These are phyloP conservation scores for Ceratocystis ficicola DNA, from an alignment of 2,329 filamentous ascomycete species.

Conservation along the genomic window DNA sequence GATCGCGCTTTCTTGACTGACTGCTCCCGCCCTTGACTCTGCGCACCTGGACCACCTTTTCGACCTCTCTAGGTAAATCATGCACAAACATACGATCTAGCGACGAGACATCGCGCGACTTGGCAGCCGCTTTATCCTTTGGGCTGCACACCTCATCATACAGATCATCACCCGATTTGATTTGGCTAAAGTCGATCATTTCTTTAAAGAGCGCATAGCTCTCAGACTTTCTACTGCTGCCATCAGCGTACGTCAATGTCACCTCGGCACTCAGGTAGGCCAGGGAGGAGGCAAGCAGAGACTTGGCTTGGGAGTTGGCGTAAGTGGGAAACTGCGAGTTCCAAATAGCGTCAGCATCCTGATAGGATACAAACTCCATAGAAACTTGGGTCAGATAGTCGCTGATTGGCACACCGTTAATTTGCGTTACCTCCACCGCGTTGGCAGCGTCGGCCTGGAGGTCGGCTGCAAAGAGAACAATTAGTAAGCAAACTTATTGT, in stretches of 20 bases:
- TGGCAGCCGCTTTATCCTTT: conserved; percentile 11
- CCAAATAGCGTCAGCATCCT: conserved; percentile 29
- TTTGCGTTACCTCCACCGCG: conserved; percentile 25
- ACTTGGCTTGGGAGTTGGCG: conserved; percentile 24
- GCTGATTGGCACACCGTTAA: conserved; percentile 26
- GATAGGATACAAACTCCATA: conserved; percentile 24
- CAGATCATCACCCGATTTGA: conserved; percentile 30
- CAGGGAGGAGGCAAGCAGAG: conserved; percentile 26
- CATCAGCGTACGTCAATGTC: conserved; percentile 31
- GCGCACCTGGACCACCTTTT: neutral
- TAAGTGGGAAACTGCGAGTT: conserved; percentile 31
- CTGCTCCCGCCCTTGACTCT: conserved; percentile 11
- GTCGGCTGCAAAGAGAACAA: conserved; percentile 12
- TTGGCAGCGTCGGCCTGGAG: conserved; percentile 10
- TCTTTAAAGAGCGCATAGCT: conserved; percentile 25
- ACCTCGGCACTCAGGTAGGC: conserved; percentile 29
- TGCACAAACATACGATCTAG: neutral
- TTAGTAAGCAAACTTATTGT: neutral
- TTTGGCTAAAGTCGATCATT: conserved; percentile 27
- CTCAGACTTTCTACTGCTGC: conserved; percentile 29
- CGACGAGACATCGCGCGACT: conserved; percentile 25
- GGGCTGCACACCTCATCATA: conserved; percentile 31
- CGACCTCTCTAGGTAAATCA: conserved; percentile 28
- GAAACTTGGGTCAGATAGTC: conserved; percentile 25
- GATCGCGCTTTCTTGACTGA: conserved; percentile 13